Base-by-base conservation (phyloP, 140 eudicot genomes). In the Anethum foeniculum region DNA sequence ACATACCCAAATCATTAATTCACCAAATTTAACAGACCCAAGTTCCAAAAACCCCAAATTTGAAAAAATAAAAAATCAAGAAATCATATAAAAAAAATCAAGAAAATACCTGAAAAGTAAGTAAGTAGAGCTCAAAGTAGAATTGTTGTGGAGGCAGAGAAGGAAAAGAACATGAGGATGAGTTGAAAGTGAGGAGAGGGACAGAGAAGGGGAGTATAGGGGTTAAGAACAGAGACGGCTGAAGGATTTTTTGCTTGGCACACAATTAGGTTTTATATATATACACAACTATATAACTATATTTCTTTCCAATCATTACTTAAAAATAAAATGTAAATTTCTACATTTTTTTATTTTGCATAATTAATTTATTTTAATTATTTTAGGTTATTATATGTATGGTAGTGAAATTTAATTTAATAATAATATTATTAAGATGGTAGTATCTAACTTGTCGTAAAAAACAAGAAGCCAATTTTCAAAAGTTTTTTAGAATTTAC, bases 161-260 rank as follows among this genome's bases (percentile, higher is more conserved):
- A n/a, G 4, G 4, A 56, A 62, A 11, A 62, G 36, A 62, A 62
- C 71, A 62, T 25, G 68, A 62, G 12, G 69, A 3, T n/a, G 69
- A 25, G 71, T 41, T 71, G 49, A 71, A 41, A 36, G 76, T 19
- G 15, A 71, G 76, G 76, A 38, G 76, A 38, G 47, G 76, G 75
- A 34, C n/a, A 69, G 75, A 13, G 23, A n/a, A 69, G 27, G n/a
- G 21, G 76, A 21, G 47, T 16, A 2, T 19, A 41, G 76, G 76
- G 76, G 76, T 71, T 71, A 38, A 38, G 48, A 34, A 71, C 0
- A 71, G 76, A 41, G 47, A 71, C 49, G 76, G 76, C 76, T 34
- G 76, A 38, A 2, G 47, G 76, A 38, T 71, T 71, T 71, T 71
- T 71, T 71, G 76, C 13, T 71, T 36, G 76, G 46, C 76, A 38